A percentile compares a stretch with the other conserved stretches of the same genome.
phyloP scores from a whole-genome alignment of 2,329 filamentous ascomycete species.

The Pseudopyricularia cyperi region DNA sequence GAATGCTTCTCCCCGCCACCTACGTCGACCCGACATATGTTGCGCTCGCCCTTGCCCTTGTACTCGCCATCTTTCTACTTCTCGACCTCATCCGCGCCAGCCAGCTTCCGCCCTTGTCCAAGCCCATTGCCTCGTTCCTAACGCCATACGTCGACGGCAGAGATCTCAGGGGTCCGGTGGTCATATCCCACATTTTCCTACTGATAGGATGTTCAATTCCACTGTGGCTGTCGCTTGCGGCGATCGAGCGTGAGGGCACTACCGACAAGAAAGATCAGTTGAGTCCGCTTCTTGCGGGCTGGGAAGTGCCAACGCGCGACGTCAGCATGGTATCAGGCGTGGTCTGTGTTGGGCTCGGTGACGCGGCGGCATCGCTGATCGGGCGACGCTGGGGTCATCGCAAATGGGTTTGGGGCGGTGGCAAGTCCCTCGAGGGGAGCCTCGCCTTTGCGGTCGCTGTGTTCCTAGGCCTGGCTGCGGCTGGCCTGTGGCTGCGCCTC shows the following conservation, averaged over 20 bases:
- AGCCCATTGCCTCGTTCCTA: constrained; percentile 73
- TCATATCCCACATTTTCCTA: constrained; percentile 91
- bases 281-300: constrained; percentile 44
- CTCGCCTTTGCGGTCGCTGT: constrained; percentile 74
- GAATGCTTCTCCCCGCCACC: constrained; percentile 80
- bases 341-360: constrained; percentile 87
- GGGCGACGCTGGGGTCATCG: constrained; percentile 72
- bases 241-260: constrained; percentile 40
- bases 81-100: constrained; percentile 83
- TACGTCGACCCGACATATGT: constrained; percentile 80
- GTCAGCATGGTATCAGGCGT: constrained; percentile 87
- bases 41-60: constrained; percentile 64
- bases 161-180: constrained; percentile 84
- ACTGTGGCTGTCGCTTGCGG: constrained; percentile 75
- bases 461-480: constrained; percentile 55
- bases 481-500: constrained; percentile 59
- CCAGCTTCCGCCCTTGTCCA: constrained; percentile 80
- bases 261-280: not conserved
- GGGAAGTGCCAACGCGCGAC: constrained; percentile 64
- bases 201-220: constrained; percentile 92
- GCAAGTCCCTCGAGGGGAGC: constrained; percentile 85
- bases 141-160: constrained; percentile 90
- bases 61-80: constrained; percentile 74
- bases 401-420: constrained; percentile 95
- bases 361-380: constrained; percentile 83